Conservation (phyloP, 2,329 filamentous ascomycete species). For the Acrodontium crateriforme region DNA sequence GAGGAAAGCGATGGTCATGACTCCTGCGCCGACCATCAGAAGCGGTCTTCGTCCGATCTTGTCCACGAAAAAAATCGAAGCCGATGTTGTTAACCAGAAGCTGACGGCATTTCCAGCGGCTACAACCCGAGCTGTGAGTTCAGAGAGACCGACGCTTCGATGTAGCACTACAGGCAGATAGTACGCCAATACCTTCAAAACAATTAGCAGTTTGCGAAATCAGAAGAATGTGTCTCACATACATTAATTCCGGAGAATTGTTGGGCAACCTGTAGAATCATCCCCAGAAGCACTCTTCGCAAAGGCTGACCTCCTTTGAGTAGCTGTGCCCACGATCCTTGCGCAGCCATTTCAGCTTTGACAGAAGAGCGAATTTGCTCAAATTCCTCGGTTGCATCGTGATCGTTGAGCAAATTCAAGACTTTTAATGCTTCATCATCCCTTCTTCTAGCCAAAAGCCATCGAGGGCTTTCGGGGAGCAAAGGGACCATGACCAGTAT, state of each 20-base stretch:
- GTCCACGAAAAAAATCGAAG: constrained; percentile 34
- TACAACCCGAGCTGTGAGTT: constrained; percentile 33
- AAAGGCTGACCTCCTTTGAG: constrained; percentile 29
- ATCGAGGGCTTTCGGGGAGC: constrained; percentile 28
- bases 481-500: constrained; percentile 29
- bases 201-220: not conserved
- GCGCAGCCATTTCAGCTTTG: constrained; percentile 26
- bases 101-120: constrained; percentile 30
- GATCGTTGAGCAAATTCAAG: constrained; percentile 17
- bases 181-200: constrained; percentile 16
- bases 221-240: constrained; percentile 15
- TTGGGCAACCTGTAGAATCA: constrained; percentile 28
- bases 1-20: constrained; percentile 27
- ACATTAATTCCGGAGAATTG: constrained; percentile 27
- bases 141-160: constrained; percentile 32
- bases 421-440: constrained; percentile 21
- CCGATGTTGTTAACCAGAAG: constrained; percentile 30
- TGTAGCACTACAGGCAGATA: constrained; percentile 33
- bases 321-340: constrained; percentile 25
- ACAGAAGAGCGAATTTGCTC: constrained; percentile 22
- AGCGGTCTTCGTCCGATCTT: constrained; percentile 23
- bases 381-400: constrained; percentile 23
- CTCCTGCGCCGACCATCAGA: constrained; percentile 23
- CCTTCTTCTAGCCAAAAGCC: constrained; percentile 22
- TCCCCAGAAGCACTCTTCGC: constrained; percentile 25